A percentile compares a stretch with the other conserved stretches of the same genome.
Evolutionary conservation across 139 green algal genomes (phyloP).

Genomic region (Tetradesmus lagerheimii): DNA sequence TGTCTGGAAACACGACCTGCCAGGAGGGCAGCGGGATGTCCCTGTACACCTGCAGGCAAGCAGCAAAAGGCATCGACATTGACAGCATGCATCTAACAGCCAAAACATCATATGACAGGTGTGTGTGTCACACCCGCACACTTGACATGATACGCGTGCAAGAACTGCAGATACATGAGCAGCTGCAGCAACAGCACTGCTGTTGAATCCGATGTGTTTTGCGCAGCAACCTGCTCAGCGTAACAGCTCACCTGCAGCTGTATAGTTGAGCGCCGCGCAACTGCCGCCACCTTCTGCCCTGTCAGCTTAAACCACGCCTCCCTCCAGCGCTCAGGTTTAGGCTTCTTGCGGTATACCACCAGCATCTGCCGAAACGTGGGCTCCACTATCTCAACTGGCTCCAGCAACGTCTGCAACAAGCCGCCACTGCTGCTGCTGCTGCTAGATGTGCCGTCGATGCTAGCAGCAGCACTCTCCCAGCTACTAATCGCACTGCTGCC

Average conservation of each 20-base stretch:
- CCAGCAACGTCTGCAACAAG: constrained; percentile 11
- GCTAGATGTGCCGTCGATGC: not conserved
- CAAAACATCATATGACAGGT: no score
- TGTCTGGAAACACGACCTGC: constrained; percentile 64
- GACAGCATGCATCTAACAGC: no score
- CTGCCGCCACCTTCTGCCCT: not conserved
- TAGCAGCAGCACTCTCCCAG: not conserved
- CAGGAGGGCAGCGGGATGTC: constrained; percentile 54
- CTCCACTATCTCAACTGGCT: constrained; percentile 56
- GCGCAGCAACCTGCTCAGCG: no score
- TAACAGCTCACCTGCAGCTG: constrained; percentile 41
- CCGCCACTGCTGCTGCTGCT: constrained; percentile 2
- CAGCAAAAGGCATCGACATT: no score
- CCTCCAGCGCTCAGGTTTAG: not conserved
- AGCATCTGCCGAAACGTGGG: constrained; percentile 65
- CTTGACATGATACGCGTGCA: no score
- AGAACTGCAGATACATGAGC: no score
- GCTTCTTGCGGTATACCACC: constrained; percentile 57
- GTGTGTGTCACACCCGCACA: no score
- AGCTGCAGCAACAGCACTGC: not conserved
- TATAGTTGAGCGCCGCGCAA: not conserved
- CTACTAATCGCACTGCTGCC: constrained; percentile 27
- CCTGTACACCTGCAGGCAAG: constrained; percentile 38
- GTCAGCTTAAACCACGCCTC: not conserved
- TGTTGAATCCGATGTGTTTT: no score